Conservation (phyloP, 2,329 filamentous ascomycete genomes). For the Penicillium sp. region DNA sequence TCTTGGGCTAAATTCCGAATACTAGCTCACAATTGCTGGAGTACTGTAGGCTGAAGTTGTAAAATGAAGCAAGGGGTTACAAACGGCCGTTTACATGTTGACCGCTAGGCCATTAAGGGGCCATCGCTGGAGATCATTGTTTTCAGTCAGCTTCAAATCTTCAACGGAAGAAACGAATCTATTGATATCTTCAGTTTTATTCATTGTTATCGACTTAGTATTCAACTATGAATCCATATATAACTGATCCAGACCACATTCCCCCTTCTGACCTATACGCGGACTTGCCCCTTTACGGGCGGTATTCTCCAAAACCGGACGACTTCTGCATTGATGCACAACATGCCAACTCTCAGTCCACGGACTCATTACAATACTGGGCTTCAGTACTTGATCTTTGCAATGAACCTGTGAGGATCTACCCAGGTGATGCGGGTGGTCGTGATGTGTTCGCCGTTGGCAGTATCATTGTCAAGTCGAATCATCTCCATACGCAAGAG, state of each 20-base stretch:
- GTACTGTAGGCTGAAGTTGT: not conserved
- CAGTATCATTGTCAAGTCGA: slow-evolving; percentile 41
- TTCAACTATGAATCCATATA: not conserved
- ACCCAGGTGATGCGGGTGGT: slow-evolving; percentile 29
- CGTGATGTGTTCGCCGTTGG: slow-evolving; percentile 45
- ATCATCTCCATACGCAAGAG: slow-evolving; percentile 22
- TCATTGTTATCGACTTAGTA: not conserved
- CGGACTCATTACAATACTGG: slow-evolving; percentile 63
- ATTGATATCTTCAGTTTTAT: not conserved
- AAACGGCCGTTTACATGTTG: not conserved
- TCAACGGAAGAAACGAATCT: not conserved
- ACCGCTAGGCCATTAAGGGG: not conserved
- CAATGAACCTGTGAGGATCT: slow-evolving; percentile 28
- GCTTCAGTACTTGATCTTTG: slow-evolving; percentile 40
- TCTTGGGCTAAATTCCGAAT: not conserved
- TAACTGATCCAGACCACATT: slow-evolving; percentile 30
- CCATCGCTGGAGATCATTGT: not conserved
- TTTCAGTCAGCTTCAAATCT: not conserved
- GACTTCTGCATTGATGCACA: slow-evolving; percentile 40
- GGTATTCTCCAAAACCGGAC: slow-evolving; percentile 25
- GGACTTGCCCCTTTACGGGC: slow-evolving; percentile 31
- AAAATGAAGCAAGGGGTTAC: not conserved
- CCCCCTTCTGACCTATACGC: slow-evolving; percentile 28
- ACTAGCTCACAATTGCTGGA: not conserved
- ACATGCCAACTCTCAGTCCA: slow-evolving; percentile 49